Evolutionary conservation across 768 basidiomycete genomes (phyloP), one percentile per base, ranked within the genome.

Genomic region (Naganishia vaughanmartiniae): DNA sequence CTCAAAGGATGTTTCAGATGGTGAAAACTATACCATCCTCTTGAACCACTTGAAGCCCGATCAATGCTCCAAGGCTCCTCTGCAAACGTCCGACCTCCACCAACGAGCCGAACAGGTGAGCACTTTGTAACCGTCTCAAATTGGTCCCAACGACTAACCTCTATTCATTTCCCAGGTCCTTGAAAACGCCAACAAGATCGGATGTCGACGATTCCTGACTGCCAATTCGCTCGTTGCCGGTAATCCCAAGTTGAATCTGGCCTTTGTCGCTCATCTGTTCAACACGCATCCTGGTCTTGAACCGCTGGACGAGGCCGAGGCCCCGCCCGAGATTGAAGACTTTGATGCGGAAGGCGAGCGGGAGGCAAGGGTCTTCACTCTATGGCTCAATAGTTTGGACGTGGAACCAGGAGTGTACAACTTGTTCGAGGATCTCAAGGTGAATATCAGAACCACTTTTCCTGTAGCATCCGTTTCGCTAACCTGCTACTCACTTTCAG

Each of bases 341-440:
- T 99, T 99, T 76, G 96, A 99, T 73, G 96, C 95, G 0, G 96
- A 99, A 81, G 96, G 96, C 71, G 96, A 99, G 81, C 89, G 96
- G 56, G 96, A 98, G 81, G 96, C 96, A 5, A 88, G 95, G 45
- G 96, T 94, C 34, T 99, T 99, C 80, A 99, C 90, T 0, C 87
- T 99, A 24, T 99, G 96, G 96, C 85, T 99, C 72, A 99, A 99
- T 84, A 93, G 92, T 15, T 86, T 99, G 63, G 92, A 91, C 72
- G 96, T 98, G 70, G 94, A 99, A 67, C 96, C 96, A 0, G 89
- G 88, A 54, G 94, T 99, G 19, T 93, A 91, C 85, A 94, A 97
- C 83, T 83, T 99, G 72, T 98, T 97, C 78, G 92, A 98, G 84
- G 90, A 98, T 79, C 82, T 99, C 79, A 91, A 89, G 60, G 60